These are phyloP conservation scores for Colletotrichum sp. DNA, from an alignment of 2,329 filamentous ascomycete species.

Conservation along the genomic window DNA sequence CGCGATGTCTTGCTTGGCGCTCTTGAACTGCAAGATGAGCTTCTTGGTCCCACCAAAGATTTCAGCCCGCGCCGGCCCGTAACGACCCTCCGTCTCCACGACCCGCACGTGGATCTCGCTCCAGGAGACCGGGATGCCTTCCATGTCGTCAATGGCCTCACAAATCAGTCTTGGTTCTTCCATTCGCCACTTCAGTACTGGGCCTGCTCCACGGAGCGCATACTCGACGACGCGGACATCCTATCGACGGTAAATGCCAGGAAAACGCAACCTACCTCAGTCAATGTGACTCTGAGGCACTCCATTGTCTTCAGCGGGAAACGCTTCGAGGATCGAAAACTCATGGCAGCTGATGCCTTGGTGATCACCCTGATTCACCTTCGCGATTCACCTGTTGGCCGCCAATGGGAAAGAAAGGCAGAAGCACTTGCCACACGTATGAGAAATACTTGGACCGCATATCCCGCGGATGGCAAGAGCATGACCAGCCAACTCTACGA, in stretches of 20 bases:
- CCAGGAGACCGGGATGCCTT: conserved; percentile 56
- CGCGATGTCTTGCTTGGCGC: conserved; percentile 69
- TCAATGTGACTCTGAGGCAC: conserved; percentile 77
- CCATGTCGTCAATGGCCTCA: conserved; percentile 65
- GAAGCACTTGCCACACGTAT: conserved; percentile 54
- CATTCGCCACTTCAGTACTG: conserved; percentile 86
- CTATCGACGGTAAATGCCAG: conserved; percentile 72
- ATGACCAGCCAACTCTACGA: conserved; percentile 71
- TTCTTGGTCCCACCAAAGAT: conserved; percentile 66
- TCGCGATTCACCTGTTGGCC: conserved; percentile 66
- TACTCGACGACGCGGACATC: conserved; percentile 67
- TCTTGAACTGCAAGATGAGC: conserved; percentile 71
- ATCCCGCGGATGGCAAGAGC: conserved; percentile 62
- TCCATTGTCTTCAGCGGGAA: conserved; percentile 87
- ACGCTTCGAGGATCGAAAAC: conserved; percentile 68
- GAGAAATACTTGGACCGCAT: conserved; percentile 66
- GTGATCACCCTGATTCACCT: conserved; percentile 79
- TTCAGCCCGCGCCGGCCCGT: conserved; percentile 51
- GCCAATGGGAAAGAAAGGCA: conserved; percentile 68
- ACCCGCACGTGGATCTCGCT: conserved; percentile 41
- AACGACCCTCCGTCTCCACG: conserved; percentile 26
- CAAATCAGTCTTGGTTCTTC: conserved; percentile 74
- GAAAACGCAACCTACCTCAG: conserved; percentile 65
- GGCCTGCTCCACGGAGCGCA: conserved; percentile 66
- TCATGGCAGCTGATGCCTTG: conserved; percentile 77